These are phyloP conservation scores for Penicillium sp. DNA, from an alignment of 2,329 filamentous ascomycete species.

Conservation along the genomic window DNA sequence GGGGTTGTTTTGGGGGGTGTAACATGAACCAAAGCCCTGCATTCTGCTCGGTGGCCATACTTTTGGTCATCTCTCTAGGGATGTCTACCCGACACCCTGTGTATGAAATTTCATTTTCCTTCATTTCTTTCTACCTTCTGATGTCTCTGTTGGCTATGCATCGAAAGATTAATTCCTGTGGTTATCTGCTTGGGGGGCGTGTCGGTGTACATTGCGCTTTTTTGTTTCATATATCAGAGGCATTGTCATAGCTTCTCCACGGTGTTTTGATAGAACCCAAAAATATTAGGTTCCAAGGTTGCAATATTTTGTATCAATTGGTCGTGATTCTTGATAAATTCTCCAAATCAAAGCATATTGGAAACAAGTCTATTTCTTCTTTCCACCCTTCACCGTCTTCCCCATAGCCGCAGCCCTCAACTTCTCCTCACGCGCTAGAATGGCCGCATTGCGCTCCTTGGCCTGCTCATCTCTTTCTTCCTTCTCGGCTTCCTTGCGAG, in stretches of 20 bases:
- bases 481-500: conserved; percentile 75
- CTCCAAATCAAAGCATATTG: not conserved
- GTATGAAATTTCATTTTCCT: conserved; percentile 17
- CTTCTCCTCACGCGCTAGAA: conserved; percentile 41
- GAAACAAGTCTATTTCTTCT: conserved; percentile 28
- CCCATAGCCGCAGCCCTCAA: conserved; percentile 41
- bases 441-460: conserved; percentile 35
- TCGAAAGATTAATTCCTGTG: conserved; percentile 12
- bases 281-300: not conserved
- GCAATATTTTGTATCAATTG: not conserved
- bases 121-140: conserved; percentile 2
- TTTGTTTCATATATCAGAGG: conserved; percentile 12
- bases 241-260: not conserved
- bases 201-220: conserved; percentile 28
- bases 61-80: not conserved
- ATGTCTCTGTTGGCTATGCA: conserved; percentile 14
- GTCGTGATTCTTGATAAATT: not conserved
- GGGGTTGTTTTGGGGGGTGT: conserved; percentile 48
- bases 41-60: not conserved
- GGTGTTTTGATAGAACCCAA: not conserved
- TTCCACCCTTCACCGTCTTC: conserved; percentile 29
- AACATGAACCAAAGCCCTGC: conserved; percentile 1
- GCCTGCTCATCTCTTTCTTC: conserved; percentile 48
- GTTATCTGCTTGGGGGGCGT: conserved; percentile 16
- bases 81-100: not conserved